phyloP scores from a whole-genome alignment of 257 asterid species.

The Jacaranda copaia region DNA sequence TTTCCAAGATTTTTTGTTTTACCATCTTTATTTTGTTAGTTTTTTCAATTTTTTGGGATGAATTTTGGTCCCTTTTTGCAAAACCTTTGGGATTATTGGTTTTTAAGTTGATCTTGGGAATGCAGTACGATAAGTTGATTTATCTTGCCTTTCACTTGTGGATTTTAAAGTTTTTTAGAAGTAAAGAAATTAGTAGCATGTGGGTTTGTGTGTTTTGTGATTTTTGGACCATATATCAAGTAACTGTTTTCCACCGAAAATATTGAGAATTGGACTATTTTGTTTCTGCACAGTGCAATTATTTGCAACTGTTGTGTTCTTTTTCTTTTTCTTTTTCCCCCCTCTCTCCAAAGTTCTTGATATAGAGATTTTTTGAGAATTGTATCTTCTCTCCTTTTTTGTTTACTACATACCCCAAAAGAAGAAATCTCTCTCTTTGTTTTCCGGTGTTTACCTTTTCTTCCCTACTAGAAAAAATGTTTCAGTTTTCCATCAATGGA shows the following conservation, averaged over 20 bases:
- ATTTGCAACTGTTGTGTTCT: background rate
- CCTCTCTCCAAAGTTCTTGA: background rate
- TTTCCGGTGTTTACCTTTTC: slow-evolving; percentile 5
- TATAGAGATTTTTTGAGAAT: background rate
- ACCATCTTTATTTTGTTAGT: background rate
- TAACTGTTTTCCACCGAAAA: slow-evolving; percentile 25
- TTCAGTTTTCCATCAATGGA: slow-evolving; percentile 7
- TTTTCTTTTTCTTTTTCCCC: background rate
- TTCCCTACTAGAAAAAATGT: background rate
- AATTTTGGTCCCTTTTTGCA: background rate
- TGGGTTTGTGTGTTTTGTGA: slow-evolving; percentile 29
- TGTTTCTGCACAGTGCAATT: background rate
- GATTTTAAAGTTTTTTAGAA: background rate
- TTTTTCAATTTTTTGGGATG: slow-evolving; percentile 18
- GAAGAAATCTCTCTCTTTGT: background rate
- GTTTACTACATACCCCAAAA: slow-evolving; percentile 1
- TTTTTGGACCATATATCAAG: slow-evolving; percentile 19
- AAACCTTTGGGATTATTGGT: slow-evolving; percentile 36
- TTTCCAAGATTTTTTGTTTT: slow-evolving; percentile 5
- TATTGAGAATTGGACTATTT: slow-evolving; percentile 17
- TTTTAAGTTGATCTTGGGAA: slow-evolving; percentile 27
- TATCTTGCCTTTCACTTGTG: slow-evolving; percentile 15
- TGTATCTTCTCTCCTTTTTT: background rate
- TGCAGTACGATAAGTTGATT: slow-evolving; percentile 17
- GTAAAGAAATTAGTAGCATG: slow-evolving; percentile 33